Percentiles rank a stretch among this genome's conserved stretches.
These are phyloP conservation scores for Rhinocladiella mackenziei DNA, from an alignment of 2,329 filamentous ascomycete genomes.

Conservation along the genomic window DNA sequence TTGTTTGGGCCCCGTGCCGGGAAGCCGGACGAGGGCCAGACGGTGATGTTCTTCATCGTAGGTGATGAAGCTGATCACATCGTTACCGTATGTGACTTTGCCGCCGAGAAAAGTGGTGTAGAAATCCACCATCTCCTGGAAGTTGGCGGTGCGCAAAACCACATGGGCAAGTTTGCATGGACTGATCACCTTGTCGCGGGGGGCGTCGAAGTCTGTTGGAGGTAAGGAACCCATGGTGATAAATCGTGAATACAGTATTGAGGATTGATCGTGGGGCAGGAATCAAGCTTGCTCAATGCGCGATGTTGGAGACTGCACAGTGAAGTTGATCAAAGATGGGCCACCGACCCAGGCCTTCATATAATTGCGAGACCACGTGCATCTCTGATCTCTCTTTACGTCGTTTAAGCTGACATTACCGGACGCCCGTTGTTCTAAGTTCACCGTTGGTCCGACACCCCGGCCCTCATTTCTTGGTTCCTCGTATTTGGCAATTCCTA, in stretches of 20 bases:
- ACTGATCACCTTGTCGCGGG: constrained; percentile 1
- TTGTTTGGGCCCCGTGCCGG: constrained; percentile 8
- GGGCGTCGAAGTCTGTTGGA: background rate
- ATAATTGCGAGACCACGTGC: no score
- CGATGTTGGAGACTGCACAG: no score
- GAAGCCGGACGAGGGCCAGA: constrained; percentile 7
- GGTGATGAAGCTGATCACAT: constrained; percentile 12
- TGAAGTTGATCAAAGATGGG: no score
- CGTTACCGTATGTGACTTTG: constrained; percentile 2
- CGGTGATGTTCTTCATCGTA: constrained; percentile 17
- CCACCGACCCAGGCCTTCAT: no score
- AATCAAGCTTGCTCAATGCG: no score
- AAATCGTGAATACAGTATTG: background rate
- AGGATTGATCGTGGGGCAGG: background rate
- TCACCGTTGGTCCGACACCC: no score
- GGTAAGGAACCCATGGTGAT: background rate
- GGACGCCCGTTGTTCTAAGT: no score
- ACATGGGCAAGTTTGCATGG: constrained; percentile 1
- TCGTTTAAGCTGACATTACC: no score
- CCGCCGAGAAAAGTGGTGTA: constrained; percentile 12
- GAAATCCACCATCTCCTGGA: constrained; percentile 1
- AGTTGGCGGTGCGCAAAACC: constrained; percentile 2
- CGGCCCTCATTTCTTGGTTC: no score
- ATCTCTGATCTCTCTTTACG: no score
- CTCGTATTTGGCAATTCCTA: no score